These are phyloP conservation scores for Coemansia guatemalensis DNA, from an alignment of 192 early-diverging fungal species.

Conservation along the genomic window DNA sequence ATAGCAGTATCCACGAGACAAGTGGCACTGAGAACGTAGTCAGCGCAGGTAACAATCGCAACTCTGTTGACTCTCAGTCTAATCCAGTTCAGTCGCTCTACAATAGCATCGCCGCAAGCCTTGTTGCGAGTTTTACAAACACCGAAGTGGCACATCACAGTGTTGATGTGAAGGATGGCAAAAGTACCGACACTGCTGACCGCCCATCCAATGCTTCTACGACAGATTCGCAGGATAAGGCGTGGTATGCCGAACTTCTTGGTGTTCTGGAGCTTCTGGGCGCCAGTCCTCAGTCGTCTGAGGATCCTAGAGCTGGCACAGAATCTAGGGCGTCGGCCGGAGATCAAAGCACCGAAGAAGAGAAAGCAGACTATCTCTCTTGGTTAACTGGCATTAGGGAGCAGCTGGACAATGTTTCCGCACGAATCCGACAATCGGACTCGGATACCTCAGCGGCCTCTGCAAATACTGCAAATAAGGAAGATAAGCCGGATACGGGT, in stretches of 20 bases:
- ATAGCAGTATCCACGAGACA: not conserved
- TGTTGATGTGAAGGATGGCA: not conserved
- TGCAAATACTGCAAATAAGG: not conserved
- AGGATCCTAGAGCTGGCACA: not conserved
- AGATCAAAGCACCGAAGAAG: not conserved
- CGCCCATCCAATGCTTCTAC: not conserved
- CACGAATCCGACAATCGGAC: conserved; percentile 14
- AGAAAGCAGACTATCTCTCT: conserved; percentile 12
- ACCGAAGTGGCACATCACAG: not conserved
- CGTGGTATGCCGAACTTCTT: conserved; percentile 11
- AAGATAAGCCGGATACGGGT: not conserved
- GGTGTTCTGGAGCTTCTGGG: conserved; percentile 7
- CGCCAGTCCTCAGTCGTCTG: not conserved
- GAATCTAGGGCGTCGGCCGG: not conserved
- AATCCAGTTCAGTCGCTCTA: conserved; percentile 15
- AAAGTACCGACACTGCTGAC: not conserved
- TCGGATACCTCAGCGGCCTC: conserved; percentile 4
- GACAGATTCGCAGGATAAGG: not conserved
- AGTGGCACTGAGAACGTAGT: conserved; percentile 9
- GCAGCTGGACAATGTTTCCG: conserved; percentile 23
- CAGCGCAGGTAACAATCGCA: too few species aligned
- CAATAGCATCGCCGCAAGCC: conserved; percentile 2
- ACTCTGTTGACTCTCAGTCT: not conserved
- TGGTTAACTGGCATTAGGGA: conserved; percentile 20
- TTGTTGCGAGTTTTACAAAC: not conserved